phyloP scores from a whole-genome alignment of 169 alveolate genomes.

The Babesia ovata region DNA sequence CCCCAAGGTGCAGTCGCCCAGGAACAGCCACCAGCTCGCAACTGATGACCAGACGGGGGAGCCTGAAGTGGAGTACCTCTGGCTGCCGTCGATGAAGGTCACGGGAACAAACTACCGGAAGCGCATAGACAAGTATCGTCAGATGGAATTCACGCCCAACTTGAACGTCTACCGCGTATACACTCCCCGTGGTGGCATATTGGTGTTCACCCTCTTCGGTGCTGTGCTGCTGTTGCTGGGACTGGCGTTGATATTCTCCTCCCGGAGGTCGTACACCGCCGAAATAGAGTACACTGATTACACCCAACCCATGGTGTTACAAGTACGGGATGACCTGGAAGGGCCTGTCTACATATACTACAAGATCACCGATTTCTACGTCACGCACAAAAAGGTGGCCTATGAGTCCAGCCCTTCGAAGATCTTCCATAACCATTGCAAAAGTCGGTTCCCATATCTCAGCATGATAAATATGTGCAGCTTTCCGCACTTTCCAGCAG shows the following conservation, averaged over 20 bases:
- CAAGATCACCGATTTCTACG: slow-evolving; percentile 60
- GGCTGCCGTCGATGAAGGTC: slow-evolving; percentile 62
- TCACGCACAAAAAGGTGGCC: slow-evolving; percentile 58
- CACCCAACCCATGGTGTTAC: slow-evolving; percentile 31
- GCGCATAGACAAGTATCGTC: slow-evolving; percentile 41
- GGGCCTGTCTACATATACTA: slow-evolving; percentile 64
- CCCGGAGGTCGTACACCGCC: slow-evolving; percentile 21
- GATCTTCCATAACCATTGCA: slow-evolving; percentile 29
- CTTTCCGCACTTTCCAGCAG: slow-evolving; percentile 46
- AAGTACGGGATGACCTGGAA: slow-evolving; percentile 9
- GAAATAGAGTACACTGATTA: slow-evolving; percentile 51
- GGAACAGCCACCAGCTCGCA: not conserved
- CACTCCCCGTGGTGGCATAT: slow-evolving; percentile 45
- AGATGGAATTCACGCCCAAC: slow-evolving; percentile 60
- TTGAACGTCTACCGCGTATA: slow-evolving; percentile 41
- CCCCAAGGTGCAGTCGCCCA: slow-evolving; percentile 12
- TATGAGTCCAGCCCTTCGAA: slow-evolving; percentile 51
- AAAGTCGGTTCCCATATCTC: slow-evolving; percentile 25
- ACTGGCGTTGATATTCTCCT: slow-evolving; percentile 21
- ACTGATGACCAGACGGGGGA: not conserved
- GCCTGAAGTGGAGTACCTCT: slow-evolving; percentile 26
- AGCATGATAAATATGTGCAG: not conserved
- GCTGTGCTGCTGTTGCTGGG: slow-evolving; percentile 22
- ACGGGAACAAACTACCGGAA: slow-evolving; percentile 17
- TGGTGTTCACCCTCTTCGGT: slow-evolving; percentile 38